Evolutionary conservation across 306 rosid species (phyloP), one percentile per base, ranked within the genome.

Genomic region (Morella rubra): DNA sequence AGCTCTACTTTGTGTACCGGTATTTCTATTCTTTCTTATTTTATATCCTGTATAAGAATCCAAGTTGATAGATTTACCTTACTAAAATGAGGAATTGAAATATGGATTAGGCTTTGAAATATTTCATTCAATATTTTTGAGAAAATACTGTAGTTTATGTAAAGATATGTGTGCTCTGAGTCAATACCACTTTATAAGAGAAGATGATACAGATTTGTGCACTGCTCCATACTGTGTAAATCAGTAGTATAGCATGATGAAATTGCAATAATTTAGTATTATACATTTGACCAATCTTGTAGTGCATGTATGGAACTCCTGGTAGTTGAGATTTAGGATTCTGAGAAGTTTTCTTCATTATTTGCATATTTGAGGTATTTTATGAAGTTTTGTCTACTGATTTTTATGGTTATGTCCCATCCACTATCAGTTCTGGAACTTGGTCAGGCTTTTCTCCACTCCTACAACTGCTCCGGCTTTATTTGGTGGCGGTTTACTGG

Each of bases 401-500:
- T 77, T 62, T 13, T 66, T 67, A 76, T 59, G 75, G 64, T 73
- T 76, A 66, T 66, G 70, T 44, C 76, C 72, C 66, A 71, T 82
- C 37, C 53, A 50, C 76, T 76, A 87, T 75, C 89, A 96, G 99
- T 82, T 96, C 78, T 96, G 92, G 92, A 88, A 85, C 87, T 5
- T 88, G 76, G 86, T 96, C 80, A 89, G 80, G 82, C 89, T 93
- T 74, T 0, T 89, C 4, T 72, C 91, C 47, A 82, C 98, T 44
- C 86, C 96, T 69, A 77, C 97, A 82, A 84, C 84, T 58, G 66
- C 97, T 46, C 97, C 99, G 74, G 99, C 95, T 58, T 68, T 96
- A 74, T 77, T 93, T 78, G 99, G 96, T 56, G 99, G 99, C 4
- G 96, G 96, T 72, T 84, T 96, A 62, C 81, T 96, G 89, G 97